Evolutionary conservation across 257 asterid genomes (phyloP), one percentile per base, ranked within the genome.

Genomic region (Plantago major): DNA sequence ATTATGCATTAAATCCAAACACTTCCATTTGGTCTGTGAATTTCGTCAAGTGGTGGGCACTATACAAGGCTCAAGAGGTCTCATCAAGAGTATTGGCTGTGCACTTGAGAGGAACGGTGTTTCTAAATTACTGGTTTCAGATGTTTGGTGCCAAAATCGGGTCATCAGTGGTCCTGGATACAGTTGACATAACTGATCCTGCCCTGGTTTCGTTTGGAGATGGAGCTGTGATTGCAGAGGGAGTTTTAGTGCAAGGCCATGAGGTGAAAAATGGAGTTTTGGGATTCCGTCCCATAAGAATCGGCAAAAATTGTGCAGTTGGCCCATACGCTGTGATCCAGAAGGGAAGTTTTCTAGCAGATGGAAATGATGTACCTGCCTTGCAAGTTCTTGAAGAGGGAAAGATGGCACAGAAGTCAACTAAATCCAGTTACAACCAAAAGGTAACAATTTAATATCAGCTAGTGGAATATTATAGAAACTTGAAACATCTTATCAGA

Each of bases 1-100:
- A 89, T 45, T 89, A 84, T 30, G 73, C 77, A 8, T 45, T 86
- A 67, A 66, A 45, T n/a, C 88, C 94, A 18, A 76, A 67, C 30
- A 61, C 68, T 53, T 79, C 94, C 13, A 63, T 85, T 22, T 84
- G 88, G 85, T 82, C 96, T 11, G 10, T 69, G 14, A 88, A 79
- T 61, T 88, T 73, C 47, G 71, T 82, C 50, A 88, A 83, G 67
- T 88, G 96, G 96, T 88, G 94, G 96, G 77, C 94, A 2, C 74
- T 85, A 6, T 85, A 81, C 57, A 88, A 88, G 73, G 91, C 86
- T 38, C 94, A 84, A 54, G 95, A 87, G 67, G 67, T 76, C 56
- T 79, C 90, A 40, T 80, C 90, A 9, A 84, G 79, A 70, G 86
- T 79, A 16, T 61, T 82, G 55, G 94, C 88, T 8, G 84, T 84